These are phyloP conservation scores for Begonia loranthoides DNA, from an alignment of 306 rosid species.

Conservation along the genomic window DNA sequence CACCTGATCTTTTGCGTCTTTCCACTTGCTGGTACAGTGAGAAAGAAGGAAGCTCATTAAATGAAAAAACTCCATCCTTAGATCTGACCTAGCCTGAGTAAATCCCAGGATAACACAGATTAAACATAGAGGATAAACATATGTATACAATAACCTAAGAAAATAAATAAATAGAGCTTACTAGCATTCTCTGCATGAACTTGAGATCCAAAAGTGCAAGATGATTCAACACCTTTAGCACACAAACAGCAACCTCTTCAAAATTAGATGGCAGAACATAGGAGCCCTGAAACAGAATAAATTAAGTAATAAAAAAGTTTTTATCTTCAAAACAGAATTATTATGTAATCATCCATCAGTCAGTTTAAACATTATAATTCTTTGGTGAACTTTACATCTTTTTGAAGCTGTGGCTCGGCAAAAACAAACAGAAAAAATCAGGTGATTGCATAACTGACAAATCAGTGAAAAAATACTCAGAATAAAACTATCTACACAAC, in stretches of 20 bases:
- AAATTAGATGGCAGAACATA: slow-evolving; percentile 91
- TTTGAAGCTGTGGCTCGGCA: no score
- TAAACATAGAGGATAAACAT: not conserved
- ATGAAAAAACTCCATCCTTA: slow-evolving; percentile 95
- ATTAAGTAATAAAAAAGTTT: not conserved
- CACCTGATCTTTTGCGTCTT: slow-evolving; percentile 77
- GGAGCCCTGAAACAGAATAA: slow-evolving; percentile 40
- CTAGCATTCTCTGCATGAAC: slow-evolving; percentile 86
- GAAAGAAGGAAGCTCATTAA: slow-evolving; percentile 89
- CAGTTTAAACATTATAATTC: no score
- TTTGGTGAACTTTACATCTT: no score
- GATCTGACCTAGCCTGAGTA: slow-evolving; percentile 81
- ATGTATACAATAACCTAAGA: not conserved
- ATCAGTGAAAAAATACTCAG: no score
- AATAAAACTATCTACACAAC: no score
- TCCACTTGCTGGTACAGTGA: slow-evolving; percentile 88
- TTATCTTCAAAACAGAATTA: no score
- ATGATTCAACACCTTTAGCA: slow-evolving; percentile 88
- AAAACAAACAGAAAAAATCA: no score
- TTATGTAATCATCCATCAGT: no score
- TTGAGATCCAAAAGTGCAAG: slow-evolving; percentile 84
- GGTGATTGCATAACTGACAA: no score
- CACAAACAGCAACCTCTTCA: slow-evolving; percentile 96
- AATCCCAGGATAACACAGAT: slow-evolving; percentile 11
- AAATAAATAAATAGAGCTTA: slow-evolving; percentile 5